Conservation (phyloP, 768 basidiomycete species). For the Coprinopsis cinerea region DNA sequence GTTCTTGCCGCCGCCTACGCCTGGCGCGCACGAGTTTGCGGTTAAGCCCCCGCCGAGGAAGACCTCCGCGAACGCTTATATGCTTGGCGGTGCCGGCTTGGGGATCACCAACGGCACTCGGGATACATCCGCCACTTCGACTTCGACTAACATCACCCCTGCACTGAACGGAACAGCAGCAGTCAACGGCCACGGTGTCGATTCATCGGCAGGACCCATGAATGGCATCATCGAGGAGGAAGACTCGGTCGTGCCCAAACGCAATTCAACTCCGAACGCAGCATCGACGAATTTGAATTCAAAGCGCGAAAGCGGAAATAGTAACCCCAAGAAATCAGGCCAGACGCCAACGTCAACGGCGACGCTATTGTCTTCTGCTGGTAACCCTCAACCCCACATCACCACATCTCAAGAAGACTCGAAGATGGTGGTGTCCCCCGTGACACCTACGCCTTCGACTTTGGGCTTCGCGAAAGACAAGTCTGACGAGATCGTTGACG, state of each 20-base stretch:
- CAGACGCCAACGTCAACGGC: too few relatives aligned
- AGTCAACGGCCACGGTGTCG: too few relatives aligned
- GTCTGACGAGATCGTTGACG: background rate
- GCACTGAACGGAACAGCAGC: background rate
- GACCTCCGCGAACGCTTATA: slow-evolving; percentile 11
- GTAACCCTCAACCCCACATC: background rate
- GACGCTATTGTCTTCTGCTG: too few relatives aligned
- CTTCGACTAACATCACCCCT: background rate
- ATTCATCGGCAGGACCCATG: background rate
- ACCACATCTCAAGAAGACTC: background rate
- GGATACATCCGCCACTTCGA: slow-evolving; percentile 1
- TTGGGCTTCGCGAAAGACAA: background rate
- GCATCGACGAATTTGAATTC: background rate
- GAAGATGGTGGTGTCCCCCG: background rate
- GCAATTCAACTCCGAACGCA: background rate
- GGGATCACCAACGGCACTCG: background rate
- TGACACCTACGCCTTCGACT: background rate
- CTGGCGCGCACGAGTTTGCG: slow-evolving; percentile 65
- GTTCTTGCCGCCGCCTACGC: slow-evolving; percentile 64
- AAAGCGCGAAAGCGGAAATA: background rate
- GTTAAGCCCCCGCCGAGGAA: slow-evolving; percentile 34
- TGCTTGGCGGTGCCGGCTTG: background rate
- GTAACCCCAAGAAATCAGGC: background rate
- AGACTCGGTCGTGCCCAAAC: background rate
- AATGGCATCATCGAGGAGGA: background rate